Base-by-base conservation (phyloP, 345 rosid genomes). In the Gossypium rotundifolium region DNA sequence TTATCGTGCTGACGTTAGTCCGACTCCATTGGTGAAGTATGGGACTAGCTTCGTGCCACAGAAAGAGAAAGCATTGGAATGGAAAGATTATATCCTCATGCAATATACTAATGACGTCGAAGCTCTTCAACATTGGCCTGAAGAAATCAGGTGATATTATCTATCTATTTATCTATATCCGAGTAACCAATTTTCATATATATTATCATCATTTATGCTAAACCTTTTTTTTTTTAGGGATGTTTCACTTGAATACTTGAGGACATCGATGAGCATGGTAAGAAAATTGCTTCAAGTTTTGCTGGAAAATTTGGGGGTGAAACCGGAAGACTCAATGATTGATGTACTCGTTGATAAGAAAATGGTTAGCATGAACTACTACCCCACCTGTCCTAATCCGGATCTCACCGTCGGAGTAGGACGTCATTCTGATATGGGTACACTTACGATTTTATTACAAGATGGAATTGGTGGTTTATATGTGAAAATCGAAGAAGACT, bases 31-130 rank as follows among this genome's bases (percentile, higher is more conserved):
- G 65, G 90, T 88, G 54, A 88, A 79, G 71, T 88, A 84, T n/a
- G 82, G 87, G 9, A 88, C 92, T 0, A 88, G 92, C 71, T 86
- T 88, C 48, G 85, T 79, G 65, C 90, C 92, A 0, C 84, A 87
- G 45, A 88, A 88, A 68, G 88, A 88, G 80, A 79, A 73, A 70
- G 87, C 88, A 1, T 76, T 86, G 73, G 92, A 88, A 78, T 88
- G 90, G 92, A 88, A 88, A 58, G 92, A 86, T 65, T 88, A 88
- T 55, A 70, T 88, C 57, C 85, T 84, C 76, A 82, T 87, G 87
- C 59, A 25, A 3, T 88, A 88, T 60, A 88, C 88, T 48, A 81
- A 70, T 63, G 89, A 88, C 76, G 74, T 14, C 17, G 92, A 87
- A n/a, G 92, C 89, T 38, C 82, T 84, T 76, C 77, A 85, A 62